Conservation (phyloP, 2,329 filamentous ascomycete species). For the Macrophomina pseudophaseolina region DNA sequence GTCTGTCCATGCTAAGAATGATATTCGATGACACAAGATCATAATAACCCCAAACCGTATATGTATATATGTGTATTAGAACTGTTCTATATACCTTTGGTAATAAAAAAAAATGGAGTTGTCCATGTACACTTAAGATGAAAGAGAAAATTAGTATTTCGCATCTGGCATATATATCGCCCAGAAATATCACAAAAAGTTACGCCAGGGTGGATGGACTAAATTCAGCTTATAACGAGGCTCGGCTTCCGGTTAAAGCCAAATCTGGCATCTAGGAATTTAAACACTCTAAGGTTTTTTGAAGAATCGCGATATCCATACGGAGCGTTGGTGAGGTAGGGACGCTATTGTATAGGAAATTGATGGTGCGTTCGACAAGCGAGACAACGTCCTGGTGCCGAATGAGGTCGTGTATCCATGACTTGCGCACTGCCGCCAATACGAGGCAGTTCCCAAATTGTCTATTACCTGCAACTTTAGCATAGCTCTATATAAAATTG, state of each 20-base stretch:
- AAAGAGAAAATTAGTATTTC: too few relatives aligned
- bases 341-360: constrained; percentile 72
- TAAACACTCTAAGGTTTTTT: constrained; percentile 38
- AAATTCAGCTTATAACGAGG: too few relatives aligned
- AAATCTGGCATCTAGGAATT: constrained; percentile 19
- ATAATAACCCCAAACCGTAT: too few relatives aligned
- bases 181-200: too few relatives aligned
- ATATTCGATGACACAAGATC: too few relatives aligned
- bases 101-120: too few relatives aligned
- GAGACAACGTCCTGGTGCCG: constrained; percentile 56
- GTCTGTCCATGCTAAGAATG: too few relatives aligned
- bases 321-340: constrained; percentile 76
- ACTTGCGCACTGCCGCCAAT: constrained; percentile 77
- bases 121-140: too few relatives aligned
- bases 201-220: too few relatives aligned
- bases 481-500: constrained; percentile 30
- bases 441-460: constrained; percentile 97
- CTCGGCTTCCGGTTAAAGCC: neutral
- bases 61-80: too few relatives aligned
- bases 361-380: constrained; percentile 75
- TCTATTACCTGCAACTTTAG: constrained; percentile 51
- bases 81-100: too few relatives aligned
- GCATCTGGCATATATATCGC: too few relatives aligned
- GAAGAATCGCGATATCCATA: constrained; percentile 76
- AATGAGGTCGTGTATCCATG: constrained; percentile 65